These are phyloP conservation scores for Triticum dicoccoides DNA, from an alignment of 176 grass and related monocot genomes.

Conservation along the genomic window DNA sequence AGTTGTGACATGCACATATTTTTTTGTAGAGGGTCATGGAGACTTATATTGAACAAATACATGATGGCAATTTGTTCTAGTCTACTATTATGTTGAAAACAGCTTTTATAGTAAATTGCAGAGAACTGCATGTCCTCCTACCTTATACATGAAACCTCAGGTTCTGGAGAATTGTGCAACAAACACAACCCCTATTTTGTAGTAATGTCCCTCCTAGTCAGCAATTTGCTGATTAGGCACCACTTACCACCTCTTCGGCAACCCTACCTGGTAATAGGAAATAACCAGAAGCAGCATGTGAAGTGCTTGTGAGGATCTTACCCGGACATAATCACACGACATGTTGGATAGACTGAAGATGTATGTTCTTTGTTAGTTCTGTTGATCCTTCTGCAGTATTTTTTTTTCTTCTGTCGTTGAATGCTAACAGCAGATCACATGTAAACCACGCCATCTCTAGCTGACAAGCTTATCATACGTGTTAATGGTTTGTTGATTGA, in stretches of 20 bases:
- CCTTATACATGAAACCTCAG: neutral
- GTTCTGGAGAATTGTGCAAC: neutral
- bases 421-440: neutral
- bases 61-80: neutral
- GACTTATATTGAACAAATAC: neutral
- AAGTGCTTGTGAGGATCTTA: neutral
- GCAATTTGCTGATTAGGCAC: neutral
- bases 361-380: conserved; percentile 23
- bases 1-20: neutral
- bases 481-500: neutral
- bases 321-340: neutral
- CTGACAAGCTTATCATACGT: neutral
- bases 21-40: neutral
- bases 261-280: neutral
- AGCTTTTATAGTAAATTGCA: neutral
- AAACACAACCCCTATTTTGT: neutral
- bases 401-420: too few relatives aligned
- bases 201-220: neutral
- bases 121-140: neutral
- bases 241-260: neutral
- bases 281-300: neutral
- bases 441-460: neutral
- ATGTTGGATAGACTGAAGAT: neutral
- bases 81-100: neutral
- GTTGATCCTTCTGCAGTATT: too few relatives aligned